Evolutionary conservation across 2,329 filamentous ascomycete genomes (phyloP).

Genomic region (Camillea tinctor): DNA sequence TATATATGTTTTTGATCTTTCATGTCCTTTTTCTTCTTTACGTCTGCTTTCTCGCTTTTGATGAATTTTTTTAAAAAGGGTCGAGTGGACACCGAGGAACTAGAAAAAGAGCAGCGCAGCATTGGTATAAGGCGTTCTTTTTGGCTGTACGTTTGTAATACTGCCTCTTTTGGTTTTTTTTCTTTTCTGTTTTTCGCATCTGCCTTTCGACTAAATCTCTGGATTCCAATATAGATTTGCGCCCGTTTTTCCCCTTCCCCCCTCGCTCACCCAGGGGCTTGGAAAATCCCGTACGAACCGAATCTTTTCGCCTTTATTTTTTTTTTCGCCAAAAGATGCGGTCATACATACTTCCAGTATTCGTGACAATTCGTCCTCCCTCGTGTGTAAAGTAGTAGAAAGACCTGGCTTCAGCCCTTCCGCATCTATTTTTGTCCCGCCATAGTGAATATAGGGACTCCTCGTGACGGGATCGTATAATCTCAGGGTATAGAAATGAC

Average conservation of each 20-base stretch:
- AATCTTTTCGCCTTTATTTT: neutral
- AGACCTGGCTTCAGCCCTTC: neutral
- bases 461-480: neutral
- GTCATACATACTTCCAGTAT: too few relatives aligned
- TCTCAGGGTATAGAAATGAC: neutral
- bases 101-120: constrained; percentile 19
- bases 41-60: constrained; percentile 3
- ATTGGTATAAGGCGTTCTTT: constrained; percentile 30
- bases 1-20: neutral
- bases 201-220: too few relatives aligned
- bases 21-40: constrained; percentile 2
- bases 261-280: neutral
- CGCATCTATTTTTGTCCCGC: neutral
- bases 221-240: neutral
- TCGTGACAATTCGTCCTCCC: too few relatives aligned
- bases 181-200: too few relatives aligned
- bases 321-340: too few relatives aligned
- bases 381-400: neutral
- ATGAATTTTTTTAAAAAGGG: constrained; percentile 8
- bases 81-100: constrained; percentile 6
- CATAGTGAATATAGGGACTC: neutral
- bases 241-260: too few relatives aligned
- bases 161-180: neutral
- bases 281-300: neutral
- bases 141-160: constrained; percentile 2